These are phyloP conservation scores for Kwoniella pini DNA, from an alignment of 768 basidiomycete genomes.

Conservation along the genomic window DNA sequence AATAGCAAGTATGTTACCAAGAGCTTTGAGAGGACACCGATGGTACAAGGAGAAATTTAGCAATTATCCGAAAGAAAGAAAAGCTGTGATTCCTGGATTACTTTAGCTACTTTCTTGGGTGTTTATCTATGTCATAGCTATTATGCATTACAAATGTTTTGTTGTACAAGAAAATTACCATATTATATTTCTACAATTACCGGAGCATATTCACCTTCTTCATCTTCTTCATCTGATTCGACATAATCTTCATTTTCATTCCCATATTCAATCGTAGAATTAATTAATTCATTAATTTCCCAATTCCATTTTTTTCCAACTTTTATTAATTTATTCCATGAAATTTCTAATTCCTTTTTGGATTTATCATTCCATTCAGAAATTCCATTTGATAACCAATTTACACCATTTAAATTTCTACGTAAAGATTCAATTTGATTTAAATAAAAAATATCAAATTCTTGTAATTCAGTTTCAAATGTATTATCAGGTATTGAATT, in stretches of 20 bases:
- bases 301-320: constrained; percentile 32
- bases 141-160: neutral
- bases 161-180: no score
- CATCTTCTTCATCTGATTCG: constrained; percentile 37
- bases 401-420: constrained; percentile 11
- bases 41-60: constrained; percentile 83
- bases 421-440: constrained; percentile 36
- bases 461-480: constrained; percentile 50
- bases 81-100: constrained; percentile 69
- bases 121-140: no score
- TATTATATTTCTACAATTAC: constrained; percentile 44
- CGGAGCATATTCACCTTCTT: constrained; percentile 53
- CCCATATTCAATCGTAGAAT: neutral
- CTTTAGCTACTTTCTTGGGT: no score
- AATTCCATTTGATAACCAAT: neutral
- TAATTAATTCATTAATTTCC: constrained; percentile 19
- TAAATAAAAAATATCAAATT: constrained; percentile 46
- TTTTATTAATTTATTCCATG: constrained; percentile 11
- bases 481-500: constrained; percentile 34
- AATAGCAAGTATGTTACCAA: constrained; percentile 73
- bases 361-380: constrained; percentile 4
- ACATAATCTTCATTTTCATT: constrained; percentile 18
- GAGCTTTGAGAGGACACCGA: constrained; percentile 70
- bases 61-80: constrained; percentile 74
- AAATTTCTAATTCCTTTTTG: neutral